Base-by-base conservation (phyloP, 345 rosid species). In the Citropsis articulata region DNA sequence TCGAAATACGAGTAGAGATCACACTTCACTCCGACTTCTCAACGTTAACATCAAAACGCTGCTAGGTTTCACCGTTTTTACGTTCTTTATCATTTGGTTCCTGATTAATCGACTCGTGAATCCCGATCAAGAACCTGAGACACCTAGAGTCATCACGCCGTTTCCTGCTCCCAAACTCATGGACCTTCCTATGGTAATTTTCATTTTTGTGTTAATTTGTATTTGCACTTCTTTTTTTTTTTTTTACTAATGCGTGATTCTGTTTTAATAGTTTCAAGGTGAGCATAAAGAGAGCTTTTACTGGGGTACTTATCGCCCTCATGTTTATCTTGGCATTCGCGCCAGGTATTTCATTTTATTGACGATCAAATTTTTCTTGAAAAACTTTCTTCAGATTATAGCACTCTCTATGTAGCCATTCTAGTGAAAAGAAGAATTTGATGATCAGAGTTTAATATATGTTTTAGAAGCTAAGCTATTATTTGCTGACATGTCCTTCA, bases 291-390 rank as follows among this genome's bases (percentile, higher is more conserved):
- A 93, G 84, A 87, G 92, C 87, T 89, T 93, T 79, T 90, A 95
- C 65, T 90, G 99, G 99, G 99, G 94, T 81, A 92, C 97, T 2
- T 95, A 92, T 77, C 90, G 97, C 27, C 94, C 98, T 85, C 90
- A 92, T 50, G 90, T 90, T 81, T 92, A 95, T 83, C 84, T 95
- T 48, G 98, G 98, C 56, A 85, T 95, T 80, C 95, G 97, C 7
- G 93, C 96, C 9, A 95, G 97, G 97, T 93, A 69, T 24, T 61
- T 36, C 19, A 31, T 76, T 35, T 4, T 9, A 24, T 73, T 66
- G 25, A 50, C 13, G 7, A 65, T 22, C 30, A 28, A 5, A 73
- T 48, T 61, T 35, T 63, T 27, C 25, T 24, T 64, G 4, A 35
- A 22, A 57, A 50, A 16, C 5, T 30, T 16, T 12, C 55, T 55